These are phyloP conservation scores for Sutorius eximius DNA, from an alignment of 1,284 basidiomycete species.

Conservation along the genomic window DNA sequence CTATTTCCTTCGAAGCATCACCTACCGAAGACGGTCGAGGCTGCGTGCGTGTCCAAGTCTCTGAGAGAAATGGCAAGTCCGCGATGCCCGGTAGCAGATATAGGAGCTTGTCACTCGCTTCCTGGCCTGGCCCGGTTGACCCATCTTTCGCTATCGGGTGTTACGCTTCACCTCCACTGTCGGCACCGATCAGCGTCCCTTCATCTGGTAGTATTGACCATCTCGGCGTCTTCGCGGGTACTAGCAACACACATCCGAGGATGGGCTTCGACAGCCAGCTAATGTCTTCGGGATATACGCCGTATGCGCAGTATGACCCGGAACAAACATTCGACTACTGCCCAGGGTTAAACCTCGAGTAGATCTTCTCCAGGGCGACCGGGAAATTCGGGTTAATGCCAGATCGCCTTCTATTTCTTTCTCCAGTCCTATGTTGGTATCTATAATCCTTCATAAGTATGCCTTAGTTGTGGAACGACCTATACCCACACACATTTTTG, in stretches of 20 bases:
- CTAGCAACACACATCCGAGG: slow-evolving; percentile 21
- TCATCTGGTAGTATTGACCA: slow-evolving; percentile 26
- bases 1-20: slow-evolving; percentile 69
- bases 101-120: slow-evolving; percentile 32
- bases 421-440: not conserved
- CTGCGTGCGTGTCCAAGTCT: slow-evolving; percentile 67
- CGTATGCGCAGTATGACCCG: slow-evolving; percentile 32
- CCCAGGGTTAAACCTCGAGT: slow-evolving; percentile 40
- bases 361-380: slow-evolving; percentile 47
- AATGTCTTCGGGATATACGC: slow-evolving; percentile 24
- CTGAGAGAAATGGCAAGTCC: slow-evolving; percentile 43
- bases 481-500: slow-evolving; percentile 19
- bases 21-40: slow-evolving; percentile 67
- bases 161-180: slow-evolving; percentile 35
- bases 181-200: slow-evolving; percentile 17
- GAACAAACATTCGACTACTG: slow-evolving; percentile 41
- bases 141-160: slow-evolving; percentile 24
- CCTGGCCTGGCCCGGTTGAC: slow-evolving; percentile 28
- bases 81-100: slow-evolving; percentile 29
- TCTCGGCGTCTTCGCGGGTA: slow-evolving; percentile 23
- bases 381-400: slow-evolving; percentile 56
- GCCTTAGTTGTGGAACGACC: slow-evolving; percentile 11
- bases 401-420: not conserved
- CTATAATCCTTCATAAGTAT: slow-evolving; percentile 13
- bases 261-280: slow-evolving; percentile 25